Evolutionary conservation across 306 rosid species (phyloP), one percentile per base, ranked within the genome.

Genomic region (Vigna trinervia): DNA sequence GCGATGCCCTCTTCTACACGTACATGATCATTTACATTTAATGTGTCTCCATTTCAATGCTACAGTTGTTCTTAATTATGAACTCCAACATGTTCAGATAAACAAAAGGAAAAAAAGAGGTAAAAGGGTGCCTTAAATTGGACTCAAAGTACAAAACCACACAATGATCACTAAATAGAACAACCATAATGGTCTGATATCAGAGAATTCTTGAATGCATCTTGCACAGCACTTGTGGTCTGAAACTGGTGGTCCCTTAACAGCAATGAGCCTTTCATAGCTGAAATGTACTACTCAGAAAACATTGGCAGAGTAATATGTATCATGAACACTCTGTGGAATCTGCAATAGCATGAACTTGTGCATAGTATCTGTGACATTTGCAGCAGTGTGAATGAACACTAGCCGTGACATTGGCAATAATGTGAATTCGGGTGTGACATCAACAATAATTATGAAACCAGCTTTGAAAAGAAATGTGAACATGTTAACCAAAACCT

Each of bases 131-230:
- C n/a, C 77, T 81, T 75, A 61, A 39, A 69, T 59, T 51, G 15
- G 60, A 81, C 81, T 81, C 85, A 61, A 81, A 81, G 81, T 52
- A 12, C 43, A 23, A 12, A 38, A 67, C 80, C 26, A 8, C 20
- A 15, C 50, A 81, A 47, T 75, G 76, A 75, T 81, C 43, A 67
- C 61, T 43, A 57, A n/a, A 53, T 34, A 50, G 59, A 41, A 39
- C 32, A 46, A 15, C 22, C 59, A 48, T 45, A 69, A 30, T 60
- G 71, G 64, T 57, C 69, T 81, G 51, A 68, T 48, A 68, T n/a
- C 51, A 50, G 7, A 47, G 46, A 34, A 34, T 67, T 67, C 39
- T 34, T 38, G 9, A 12, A 59, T 59, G 56, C 54, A 67, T 34
- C 19, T 50, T 50, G 1, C 51, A 12, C 51, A 77, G 15, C 50